Conservation (phyloP, 176 grass and related monocot genomes). For the Elaeis guineensis region DNA sequence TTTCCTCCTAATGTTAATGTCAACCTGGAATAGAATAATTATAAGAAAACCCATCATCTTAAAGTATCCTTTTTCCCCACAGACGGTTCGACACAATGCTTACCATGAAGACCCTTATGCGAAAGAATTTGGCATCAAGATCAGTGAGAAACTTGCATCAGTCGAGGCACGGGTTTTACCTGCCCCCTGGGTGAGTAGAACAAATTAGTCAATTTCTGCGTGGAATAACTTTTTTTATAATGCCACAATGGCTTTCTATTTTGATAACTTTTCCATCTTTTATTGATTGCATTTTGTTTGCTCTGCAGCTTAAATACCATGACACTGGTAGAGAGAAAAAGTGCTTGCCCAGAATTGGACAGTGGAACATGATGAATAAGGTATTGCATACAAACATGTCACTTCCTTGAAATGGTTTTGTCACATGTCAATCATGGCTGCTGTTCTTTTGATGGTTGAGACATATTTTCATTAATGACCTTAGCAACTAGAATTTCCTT, state of each 20-base stretch:
- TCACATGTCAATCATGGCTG: too few relatives aligned
- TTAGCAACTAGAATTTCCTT: too few relatives aligned
- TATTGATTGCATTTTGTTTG: too few relatives aligned
- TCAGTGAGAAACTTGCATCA: conserved; percentile 68
- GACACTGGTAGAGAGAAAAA: conserved; percentile 86
- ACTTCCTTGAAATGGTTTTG: too few relatives aligned
- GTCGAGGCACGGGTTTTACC: conserved; percentile 89
- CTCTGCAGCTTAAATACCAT: conserved; percentile 70
- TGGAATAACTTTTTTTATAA: too few relatives aligned
- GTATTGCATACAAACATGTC: conserved; percentile 19
- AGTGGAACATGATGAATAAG: conserved; percentile 99
- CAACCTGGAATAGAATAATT: too few relatives aligned
- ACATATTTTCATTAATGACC: too few relatives aligned
- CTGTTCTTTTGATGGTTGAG: too few relatives aligned
- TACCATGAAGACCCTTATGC: conserved; percentile 87
- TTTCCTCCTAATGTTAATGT: too few relatives aligned
- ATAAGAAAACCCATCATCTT: background rate
- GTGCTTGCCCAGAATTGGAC: conserved; percentile 78
- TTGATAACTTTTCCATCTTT: too few relatives aligned
- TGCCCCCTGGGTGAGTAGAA: conserved; percentile 53
- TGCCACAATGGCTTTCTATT: too few relatives aligned
- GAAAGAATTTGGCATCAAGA: conserved; percentile 88
- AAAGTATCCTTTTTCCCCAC: background rate
- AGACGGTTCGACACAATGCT: conserved; percentile 83
- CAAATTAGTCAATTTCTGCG: too few relatives aligned